These are phyloP conservation scores for Tubosaeta sp. DNA, from an alignment of 768 basidiomycete genomes.

Conservation along the genomic window DNA sequence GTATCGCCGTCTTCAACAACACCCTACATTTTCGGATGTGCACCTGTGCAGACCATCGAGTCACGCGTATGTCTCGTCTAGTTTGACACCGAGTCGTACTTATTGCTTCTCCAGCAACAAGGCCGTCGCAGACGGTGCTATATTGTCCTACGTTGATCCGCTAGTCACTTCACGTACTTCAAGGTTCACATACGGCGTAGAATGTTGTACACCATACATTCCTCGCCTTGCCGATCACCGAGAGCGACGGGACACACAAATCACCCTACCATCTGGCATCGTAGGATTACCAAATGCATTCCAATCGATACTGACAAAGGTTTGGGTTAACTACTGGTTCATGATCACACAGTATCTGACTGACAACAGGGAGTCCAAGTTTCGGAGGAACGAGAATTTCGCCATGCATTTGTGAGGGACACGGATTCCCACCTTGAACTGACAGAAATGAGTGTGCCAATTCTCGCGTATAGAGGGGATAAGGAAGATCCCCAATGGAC, in stretches of 20 bases:
- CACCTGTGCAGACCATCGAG: constrained; percentile 45
- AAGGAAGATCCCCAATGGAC: constrained; percentile 2
- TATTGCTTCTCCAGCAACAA: constrained; percentile 29
- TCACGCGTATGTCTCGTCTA: constrained; percentile 37
- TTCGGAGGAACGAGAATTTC: constrained; percentile 20
- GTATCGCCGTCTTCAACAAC: constrained; percentile 38
- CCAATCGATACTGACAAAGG: constrained; percentile 33
- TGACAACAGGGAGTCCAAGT: constrained; percentile 13
- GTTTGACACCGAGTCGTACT: not conserved
- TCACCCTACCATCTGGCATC: constrained; percentile 24
- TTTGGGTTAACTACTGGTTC: not conserved
- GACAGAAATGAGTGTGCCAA: not conserved
- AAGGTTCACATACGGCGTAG: constrained; percentile 37
- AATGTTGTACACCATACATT: constrained; percentile 28
- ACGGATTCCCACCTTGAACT: not conserved
- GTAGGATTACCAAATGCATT: constrained; percentile 32
- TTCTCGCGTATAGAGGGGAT: constrained; percentile 20
- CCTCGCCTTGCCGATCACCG: constrained; percentile 32
- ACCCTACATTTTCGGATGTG: constrained; percentile 33
- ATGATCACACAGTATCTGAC: not conserved
- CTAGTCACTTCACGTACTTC: constrained; percentile 23
- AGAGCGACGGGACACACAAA: constrained; percentile 23
- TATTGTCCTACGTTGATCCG: constrained; percentile 23
- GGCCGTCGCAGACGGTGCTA: constrained; percentile 50
- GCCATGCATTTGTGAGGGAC: constrained; percentile 1